phyloP scores from a whole-genome alignment of 768 basidiomycete species.

The Suillus cothurnatus region DNA sequence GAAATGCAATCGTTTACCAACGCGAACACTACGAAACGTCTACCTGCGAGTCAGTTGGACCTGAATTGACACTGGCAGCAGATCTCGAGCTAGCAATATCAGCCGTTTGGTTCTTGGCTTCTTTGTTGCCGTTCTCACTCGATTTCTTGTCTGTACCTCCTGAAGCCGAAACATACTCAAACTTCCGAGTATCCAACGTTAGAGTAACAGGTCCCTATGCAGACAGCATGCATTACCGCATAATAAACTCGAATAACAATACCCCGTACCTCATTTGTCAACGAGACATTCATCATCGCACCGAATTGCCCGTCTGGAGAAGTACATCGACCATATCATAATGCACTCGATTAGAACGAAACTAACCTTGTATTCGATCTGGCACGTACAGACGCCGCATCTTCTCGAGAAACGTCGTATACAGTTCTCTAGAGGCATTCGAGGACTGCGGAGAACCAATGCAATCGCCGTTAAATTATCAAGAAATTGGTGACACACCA shows the following conservation, averaged over 20 bases:
- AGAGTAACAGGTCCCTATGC: constrained; percentile 82
- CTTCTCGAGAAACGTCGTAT: constrained; percentile 70
- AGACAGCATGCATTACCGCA: background rate
- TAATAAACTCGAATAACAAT: constrained; percentile 4
- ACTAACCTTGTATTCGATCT: constrained; percentile 78
- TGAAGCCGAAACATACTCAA: constrained; percentile 54
- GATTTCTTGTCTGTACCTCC: constrained; percentile 8
- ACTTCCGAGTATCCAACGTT: constrained; percentile 80
- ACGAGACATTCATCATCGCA: constrained; percentile 91
- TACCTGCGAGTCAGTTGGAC: background rate
- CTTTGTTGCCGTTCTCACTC: background rate
- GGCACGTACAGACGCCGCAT: constrained; percentile 68
- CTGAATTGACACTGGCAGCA: background rate
- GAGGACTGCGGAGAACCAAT: constrained; percentile 48
- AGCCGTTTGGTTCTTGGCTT: background rate
- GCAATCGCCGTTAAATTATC: background rate
- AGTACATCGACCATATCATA: background rate
- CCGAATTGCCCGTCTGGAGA: constrained; percentile 86
- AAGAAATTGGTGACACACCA: constrained; percentile 54
- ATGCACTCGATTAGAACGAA: constrained; percentile 1
- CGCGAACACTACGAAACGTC: background rate
- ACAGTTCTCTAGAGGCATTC: constrained; percentile 67
- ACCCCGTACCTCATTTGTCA: constrained; percentile 79
- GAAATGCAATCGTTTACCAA: background rate
- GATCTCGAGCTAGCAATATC: background rate